Evolutionary conservation across 2,329 filamentous ascomycete species (phyloP), one percentile per base, ranked within the genome.

Genomic region (Phialophora chinensis): DNA sequence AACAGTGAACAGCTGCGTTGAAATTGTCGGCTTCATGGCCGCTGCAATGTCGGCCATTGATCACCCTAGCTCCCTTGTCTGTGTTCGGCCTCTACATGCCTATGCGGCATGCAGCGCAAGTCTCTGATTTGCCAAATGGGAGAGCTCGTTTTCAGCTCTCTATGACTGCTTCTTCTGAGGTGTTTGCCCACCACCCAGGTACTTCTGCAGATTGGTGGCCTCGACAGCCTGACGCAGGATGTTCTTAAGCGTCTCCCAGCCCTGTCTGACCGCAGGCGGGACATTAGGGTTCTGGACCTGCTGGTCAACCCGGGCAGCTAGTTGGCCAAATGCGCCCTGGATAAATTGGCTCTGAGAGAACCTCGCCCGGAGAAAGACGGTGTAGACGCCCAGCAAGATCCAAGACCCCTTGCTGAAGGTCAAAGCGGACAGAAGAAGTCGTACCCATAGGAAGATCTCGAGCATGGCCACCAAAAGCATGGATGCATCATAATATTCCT

Each of bases 401-500:
- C 94, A 97, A 70, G 92, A 95, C 73, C 92, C 90, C 79, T 90
- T 92, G 82, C 90, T 88, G 87, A 98, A 98, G 73, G 96, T 84
- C 70, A 98, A 81, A 69, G 92, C 92, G 35, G 91, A 90, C 62
- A 93, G 81, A 57, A 96, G 76, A 63, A 99, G 83, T 75, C 95
- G 92, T 79, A 91, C 83, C 89, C 93, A 96, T 67, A 98, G 88
- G 49, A 87, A 81, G 72, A 98, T 92, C 83, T 99, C 95, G 66
- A 99, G 91, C 55, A 85, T 83, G 44, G 94, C 91, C 35, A 99
- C 95, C 68, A 98, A 84, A 65, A 91, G 91, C 95, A 99, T 99
- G 80, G 92, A 96, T 68, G 87, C 83, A 78, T 99, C 95, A 78
- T 99, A 99, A 87, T 98, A 97, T 78, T 93, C 88, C 88, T 98